Percentiles rank a stretch among this genome's conserved stretches.
These are phyloP conservation scores for Pseudozyma flocculosa DNA, from an alignment of 1,284 basidiomycete species.

Conservation along the genomic window DNA sequence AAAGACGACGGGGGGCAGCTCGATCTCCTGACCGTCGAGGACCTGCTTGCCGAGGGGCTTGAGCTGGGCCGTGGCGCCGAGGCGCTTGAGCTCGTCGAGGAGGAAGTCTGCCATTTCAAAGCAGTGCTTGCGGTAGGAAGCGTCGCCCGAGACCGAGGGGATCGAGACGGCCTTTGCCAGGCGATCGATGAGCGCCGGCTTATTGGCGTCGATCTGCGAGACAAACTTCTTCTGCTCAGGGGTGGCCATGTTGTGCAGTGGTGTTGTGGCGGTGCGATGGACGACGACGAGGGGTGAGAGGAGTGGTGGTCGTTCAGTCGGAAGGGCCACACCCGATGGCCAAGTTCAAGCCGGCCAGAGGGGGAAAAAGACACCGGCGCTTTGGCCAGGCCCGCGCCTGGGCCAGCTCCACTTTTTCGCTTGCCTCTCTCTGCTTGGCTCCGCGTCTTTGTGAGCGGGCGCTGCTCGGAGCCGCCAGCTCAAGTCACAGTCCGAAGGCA, in stretches of 20 bases:
- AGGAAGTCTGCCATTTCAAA: constrained; percentile 56
- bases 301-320: too few relatives aligned
- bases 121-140: constrained; percentile 52
- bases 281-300: too few relatives aligned
- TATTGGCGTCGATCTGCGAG: constrained; percentile 53
- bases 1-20: constrained; percentile 84
- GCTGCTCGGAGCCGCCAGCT: too few relatives aligned
- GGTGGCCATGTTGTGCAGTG: constrained; percentile 23
- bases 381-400: too few relatives aligned
- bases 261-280: too few relatives aligned
- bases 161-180: constrained; percentile 55
- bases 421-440: too few relatives aligned
- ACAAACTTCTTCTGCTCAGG: constrained; percentile 44
- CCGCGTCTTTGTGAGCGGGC: too few relatives aligned
- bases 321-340: too few relatives aligned
- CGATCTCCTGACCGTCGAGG: constrained; percentile 75
- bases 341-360: too few relatives aligned
- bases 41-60: constrained; percentile 69
- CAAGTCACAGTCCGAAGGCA: too few relatives aligned
- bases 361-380: too few relatives aligned
- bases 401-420: too few relatives aligned
- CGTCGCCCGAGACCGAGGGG: constrained; percentile 56
- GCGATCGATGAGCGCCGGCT: constrained; percentile 43
- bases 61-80: constrained; percentile 49
- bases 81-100: constrained; percentile 41